Base-by-base conservation (phyloP, 768 basidiomycete species). In the Hysterangium stoloniferum region DNA sequence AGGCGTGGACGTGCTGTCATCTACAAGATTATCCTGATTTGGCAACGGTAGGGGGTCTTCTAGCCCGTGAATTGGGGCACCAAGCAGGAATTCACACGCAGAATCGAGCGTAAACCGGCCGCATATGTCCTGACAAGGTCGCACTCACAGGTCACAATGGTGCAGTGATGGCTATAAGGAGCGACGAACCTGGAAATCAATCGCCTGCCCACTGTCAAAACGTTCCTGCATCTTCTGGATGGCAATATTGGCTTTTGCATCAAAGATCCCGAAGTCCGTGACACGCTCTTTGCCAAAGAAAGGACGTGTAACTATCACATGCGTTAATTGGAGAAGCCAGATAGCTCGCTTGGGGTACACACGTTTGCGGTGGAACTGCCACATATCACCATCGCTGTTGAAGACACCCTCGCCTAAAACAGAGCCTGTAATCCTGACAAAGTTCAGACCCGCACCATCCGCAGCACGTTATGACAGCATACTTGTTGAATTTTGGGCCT, bases 211-310 rank as follows among this genome's bases (percentile, higher is more conserved):
- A 19, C 69, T 65, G 3, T 59, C 54, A 1, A 77, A 63, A 25
- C 79, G 71, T 4, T 56, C 54, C 22, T 64, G 71, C 35, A 78
- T 59, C 19, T 70, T 68, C 1, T 55, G 44, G n/a, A 84, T 65
- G 1, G 75, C 74, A 29, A 73, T 64, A 1, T 70, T 65, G 0
- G 76, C 68, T 49, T 80, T 79, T 2, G 66, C 64, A 45, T 75
- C 76, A 56, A 82, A 83, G 27, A 75, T 77, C 22, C 82, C 76
- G 47, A 82, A 84, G 59, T 82, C 75, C 40, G 71, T 75, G 47
- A 82, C 75, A 28, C 74, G 67, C 29, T 84, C 82, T 37, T 70
- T 72, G 48, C 62, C 74, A 66, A 87, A 86, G 68, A 86, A 85
- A 0, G 84, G 84, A 0, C 84, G 76, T 0, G 81, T 79, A 68